Evolutionary conservation across 2,329 filamentous ascomycete species (phyloP).

Genomic region (Cadophora sp.): DNA sequence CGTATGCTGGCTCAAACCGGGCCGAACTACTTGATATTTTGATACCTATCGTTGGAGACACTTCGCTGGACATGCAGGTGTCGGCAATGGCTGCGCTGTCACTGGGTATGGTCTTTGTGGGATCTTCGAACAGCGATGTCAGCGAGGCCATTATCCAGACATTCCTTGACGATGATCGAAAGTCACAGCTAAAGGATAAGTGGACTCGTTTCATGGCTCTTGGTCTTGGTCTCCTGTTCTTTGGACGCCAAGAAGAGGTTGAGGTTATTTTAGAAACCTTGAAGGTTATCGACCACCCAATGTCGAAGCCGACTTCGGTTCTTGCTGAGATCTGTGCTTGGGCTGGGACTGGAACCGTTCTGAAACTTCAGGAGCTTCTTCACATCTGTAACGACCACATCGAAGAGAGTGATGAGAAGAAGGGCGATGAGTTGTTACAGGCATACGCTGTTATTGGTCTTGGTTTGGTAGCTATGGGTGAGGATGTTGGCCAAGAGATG

Average conservation of each 20-base stretch:
- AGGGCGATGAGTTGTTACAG: slow-evolving; percentile 93
- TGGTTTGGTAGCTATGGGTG: slow-evolving; percentile 94
- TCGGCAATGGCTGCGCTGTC: slow-evolving; percentile 95
- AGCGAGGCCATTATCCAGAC: slow-evolving; percentile 92
- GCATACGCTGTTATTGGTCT: slow-evolving; percentile 95
- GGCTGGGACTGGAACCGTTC: slow-evolving; percentile 94
- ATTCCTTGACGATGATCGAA: slow-evolving; percentile 90
- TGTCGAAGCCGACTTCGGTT: slow-evolving; percentile 94
- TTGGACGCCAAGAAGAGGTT: slow-evolving; percentile 97
- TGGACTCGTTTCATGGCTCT: slow-evolving; percentile 98
- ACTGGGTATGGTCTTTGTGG: slow-evolving; percentile 89
- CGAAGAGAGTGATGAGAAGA: slow-evolving; percentile 92
- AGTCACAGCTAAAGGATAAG: slow-evolving; percentile 92
- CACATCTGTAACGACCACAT: slow-evolving; percentile 99
- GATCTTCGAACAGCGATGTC: slow-evolving; percentile 88
- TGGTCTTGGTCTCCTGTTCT: slow-evolving; percentile 91
- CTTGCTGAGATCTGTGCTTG: slow-evolving; percentile 96
- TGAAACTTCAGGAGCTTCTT: slow-evolving; percentile 96
- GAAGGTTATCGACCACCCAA: slow-evolving; percentile 95
- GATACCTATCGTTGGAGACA: slow-evolving; percentile 86
- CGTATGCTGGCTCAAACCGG: slow-evolving; percentile 94
- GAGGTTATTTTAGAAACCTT: slow-evolving; percentile 96
- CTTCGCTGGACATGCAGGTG: slow-evolving; percentile 88
- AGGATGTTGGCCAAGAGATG: slow-evolving; percentile 99
- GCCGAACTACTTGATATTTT: slow-evolving; percentile 86